Conservation (phyloP, 371 early-diverging fungal species). For the Circinella minor region DNA sequence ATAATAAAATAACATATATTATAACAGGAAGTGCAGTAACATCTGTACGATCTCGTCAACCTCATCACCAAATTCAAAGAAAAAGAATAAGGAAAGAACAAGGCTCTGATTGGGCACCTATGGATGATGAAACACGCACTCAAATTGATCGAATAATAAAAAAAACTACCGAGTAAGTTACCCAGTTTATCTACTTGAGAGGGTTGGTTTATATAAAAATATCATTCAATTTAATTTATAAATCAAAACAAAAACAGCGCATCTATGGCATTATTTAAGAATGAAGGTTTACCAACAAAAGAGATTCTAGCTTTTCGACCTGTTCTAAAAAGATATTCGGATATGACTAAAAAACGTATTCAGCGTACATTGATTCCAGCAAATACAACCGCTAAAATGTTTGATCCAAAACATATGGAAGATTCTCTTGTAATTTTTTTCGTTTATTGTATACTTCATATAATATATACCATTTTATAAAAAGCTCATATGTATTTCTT, state of each 20-base stretch:
- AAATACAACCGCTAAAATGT: background rate
- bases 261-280: background rate
- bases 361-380: background rate
- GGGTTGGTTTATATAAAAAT: background rate
- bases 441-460: too few relatives aligned
- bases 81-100: background rate
- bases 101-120: background rate
- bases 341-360: background rate
- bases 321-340: background rate
- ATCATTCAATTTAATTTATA: background rate
- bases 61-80: background rate
- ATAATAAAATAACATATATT: too few relatives aligned
- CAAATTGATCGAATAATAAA: background rate
- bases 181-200: background rate
- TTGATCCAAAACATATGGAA: background rate
- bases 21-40: background rate
- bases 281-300: background rate
- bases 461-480: background rate
- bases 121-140: conserved; percentile 1
- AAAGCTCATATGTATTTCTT: background rate
- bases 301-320: background rate
- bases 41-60: background rate
- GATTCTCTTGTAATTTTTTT: background rate
- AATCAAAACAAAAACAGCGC: background rate
- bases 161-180: background rate